These are phyloP conservation scores for Termitomyces sp. DNA, from an alignment of 1,284 basidiomycete genomes.

Conservation along the genomic window DNA sequence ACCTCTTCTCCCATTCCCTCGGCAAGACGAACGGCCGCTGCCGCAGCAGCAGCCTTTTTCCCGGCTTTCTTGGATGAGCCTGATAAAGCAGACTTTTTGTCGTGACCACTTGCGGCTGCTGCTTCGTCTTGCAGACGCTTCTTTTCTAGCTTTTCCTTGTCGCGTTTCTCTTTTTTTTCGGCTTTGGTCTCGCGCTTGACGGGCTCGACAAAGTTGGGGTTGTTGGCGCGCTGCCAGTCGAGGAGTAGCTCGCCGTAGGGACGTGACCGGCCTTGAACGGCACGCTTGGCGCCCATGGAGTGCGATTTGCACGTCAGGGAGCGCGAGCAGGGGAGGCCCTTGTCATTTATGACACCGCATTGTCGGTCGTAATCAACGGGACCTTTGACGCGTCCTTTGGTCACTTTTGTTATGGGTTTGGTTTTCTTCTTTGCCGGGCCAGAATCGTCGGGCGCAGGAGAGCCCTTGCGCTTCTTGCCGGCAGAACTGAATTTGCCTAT, in stretches of 20 bases:
- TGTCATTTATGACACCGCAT: conserved; percentile 98
- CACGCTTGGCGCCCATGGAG: conserved; percentile 94
- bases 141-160: conserved; percentile 73
- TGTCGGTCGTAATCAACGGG: conserved; percentile 91
- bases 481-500: conserved; percentile 28
- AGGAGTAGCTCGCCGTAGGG: conserved; percentile 84
- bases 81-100: conserved; percentile 36
- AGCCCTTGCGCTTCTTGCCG: conserved; percentile 73
- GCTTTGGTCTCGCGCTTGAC: conserved; percentile 80
- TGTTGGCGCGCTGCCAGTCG: conserved; percentile 91
- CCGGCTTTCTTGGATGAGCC: conserved; percentile 47
- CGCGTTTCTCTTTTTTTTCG: conserved; percentile 75
- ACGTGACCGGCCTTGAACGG: conserved; percentile 83
- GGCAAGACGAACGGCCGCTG: conserved; percentile 38
- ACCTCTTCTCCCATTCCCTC: conserved; percentile 47
- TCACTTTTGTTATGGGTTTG: conserved; percentile 65
- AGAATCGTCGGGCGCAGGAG: conserved; percentile 56
- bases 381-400: conserved; percentile 73
- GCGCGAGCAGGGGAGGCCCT: conserved; percentile 89
- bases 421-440: conserved; percentile 70
- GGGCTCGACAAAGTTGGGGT: conserved; percentile 93
- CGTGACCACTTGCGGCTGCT: conserved; percentile 54
- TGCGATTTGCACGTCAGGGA: conserved; percentile 98
- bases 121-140: conserved; percentile 64
- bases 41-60: conserved; percentile 37